Evolutionary conservation across 805 yeast species (phyloP), one percentile per base, ranked within the genome.

Genomic region (Cyberlindnera galapagoensis): DNA sequence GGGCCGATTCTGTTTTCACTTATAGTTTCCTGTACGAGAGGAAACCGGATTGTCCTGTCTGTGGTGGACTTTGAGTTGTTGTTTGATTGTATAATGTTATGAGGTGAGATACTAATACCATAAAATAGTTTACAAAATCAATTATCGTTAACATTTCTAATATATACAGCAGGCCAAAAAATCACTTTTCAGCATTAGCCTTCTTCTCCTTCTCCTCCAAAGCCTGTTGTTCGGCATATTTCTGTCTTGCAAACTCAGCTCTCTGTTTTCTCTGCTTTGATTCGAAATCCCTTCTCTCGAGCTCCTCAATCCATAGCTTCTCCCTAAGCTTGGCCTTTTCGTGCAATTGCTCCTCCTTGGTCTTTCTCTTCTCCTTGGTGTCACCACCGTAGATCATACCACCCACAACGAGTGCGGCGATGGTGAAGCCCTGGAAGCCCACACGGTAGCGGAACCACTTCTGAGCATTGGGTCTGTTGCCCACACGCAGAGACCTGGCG

Each of bases 381-480:
- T 71, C 72, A 21, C 60, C 51, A 39, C 84, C 87, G 55, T 72
- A 84, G 37, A 70, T 63, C 44, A 67, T 66, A 5, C 94, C 87
- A 25, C 96, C 97, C 9, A 74, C 76, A 6, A 87, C 79, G 31
- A 88, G 63, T 0, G 95, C 95, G 11, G 76, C 77, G 25, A 88
- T 62, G 0, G 97, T 88, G 36, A 80, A 72, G 4, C 82, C 85
- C 59, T 88, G 97, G 46, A 86, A 68, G 1, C 74, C 92, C 28
- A 88, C 90, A 66, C 97, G 80, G 75, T 86, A 84, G 46, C 90
- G 70, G 65, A 85, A 88, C 75, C 84, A 87, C 30, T 72, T 71
- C 59, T 88, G 95, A 0, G 96, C 94, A 34, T 74, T 75, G 26
- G 65, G 62, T 40, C 77, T 71, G 45, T 85, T 76, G 17, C 96